Conservation (phyloP, 1,284 basidiomycete species). For the Moesziomyces aphidis region DNA sequence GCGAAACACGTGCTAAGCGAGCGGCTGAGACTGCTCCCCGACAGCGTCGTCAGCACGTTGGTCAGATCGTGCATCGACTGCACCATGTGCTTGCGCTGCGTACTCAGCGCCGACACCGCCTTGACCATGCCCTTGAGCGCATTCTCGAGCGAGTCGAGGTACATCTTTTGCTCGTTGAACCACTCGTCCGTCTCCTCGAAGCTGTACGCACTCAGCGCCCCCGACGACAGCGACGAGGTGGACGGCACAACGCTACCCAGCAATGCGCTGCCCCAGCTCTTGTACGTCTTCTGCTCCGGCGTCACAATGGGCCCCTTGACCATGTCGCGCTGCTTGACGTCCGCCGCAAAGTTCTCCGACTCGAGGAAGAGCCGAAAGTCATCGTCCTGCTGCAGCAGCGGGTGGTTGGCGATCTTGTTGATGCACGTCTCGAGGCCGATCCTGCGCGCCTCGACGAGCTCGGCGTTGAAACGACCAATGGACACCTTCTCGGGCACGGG, state of each 20-base stretch:
- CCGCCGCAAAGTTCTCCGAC: slow-evolving; percentile 68
- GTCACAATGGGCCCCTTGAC: slow-evolving; percentile 61
- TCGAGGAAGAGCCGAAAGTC: slow-evolving; percentile 69
- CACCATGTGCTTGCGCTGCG: slow-evolving; percentile 75
- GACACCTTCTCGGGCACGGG: slow-evolving; percentile 95
- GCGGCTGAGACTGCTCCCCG: slow-evolving; percentile 66
- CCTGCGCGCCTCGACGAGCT: slow-evolving; percentile 69
- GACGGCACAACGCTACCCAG: slow-evolving; percentile 45
- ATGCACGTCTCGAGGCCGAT: slow-evolving; percentile 68
- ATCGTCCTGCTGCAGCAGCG: slow-evolving; percentile 69
- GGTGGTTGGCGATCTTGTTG: slow-evolving; percentile 69
- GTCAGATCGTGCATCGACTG: slow-evolving; percentile 62
- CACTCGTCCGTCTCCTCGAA: slow-evolving; percentile 97
- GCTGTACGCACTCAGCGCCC: slow-evolving; percentile 73
- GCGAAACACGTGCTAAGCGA: slow-evolving; percentile 67
- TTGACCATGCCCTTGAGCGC: slow-evolving; percentile 88
- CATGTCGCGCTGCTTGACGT: slow-evolving; percentile 76
- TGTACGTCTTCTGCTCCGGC: slow-evolving; percentile 65
- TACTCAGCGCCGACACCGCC: slow-evolving; percentile 83
- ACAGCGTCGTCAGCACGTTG: slow-evolving; percentile 62
- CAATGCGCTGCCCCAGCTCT: slow-evolving; percentile 46
- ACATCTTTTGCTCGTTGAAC: slow-evolving; percentile 88
- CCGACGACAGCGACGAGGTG: slow-evolving; percentile 45
- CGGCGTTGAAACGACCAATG: slow-evolving; percentile 72
- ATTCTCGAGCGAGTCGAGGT: slow-evolving; percentile 88